Evolutionary conservation across 176 grass and related monocot species (phyloP), one percentile per base, ranked within the genome.

Genomic region (Secale cereale): DNA sequence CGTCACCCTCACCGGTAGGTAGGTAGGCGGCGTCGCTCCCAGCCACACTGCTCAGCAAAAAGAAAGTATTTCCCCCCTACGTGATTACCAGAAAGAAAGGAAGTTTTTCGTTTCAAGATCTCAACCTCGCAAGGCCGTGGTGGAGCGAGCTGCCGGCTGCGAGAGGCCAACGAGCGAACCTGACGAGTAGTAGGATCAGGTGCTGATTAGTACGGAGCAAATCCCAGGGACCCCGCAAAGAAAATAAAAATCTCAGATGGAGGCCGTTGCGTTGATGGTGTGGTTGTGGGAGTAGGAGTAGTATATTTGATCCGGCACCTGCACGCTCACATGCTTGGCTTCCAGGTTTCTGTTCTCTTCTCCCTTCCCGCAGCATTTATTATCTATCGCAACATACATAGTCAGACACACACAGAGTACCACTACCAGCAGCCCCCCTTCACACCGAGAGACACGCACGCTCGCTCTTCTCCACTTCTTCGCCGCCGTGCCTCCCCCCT

Each of bases 291-390:
- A 0, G 65, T 36, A 11, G 60, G 5, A 31, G 36, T 14, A 12
- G 10, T 9, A 23, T 35, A 52, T 81, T 81, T 70, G 50, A 70
- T 56, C 22, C 64, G 29, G 73, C 73, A 12, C 27, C 73, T 76
- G 45, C 73, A 69, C 64, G 39, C 39, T 48, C 78, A 65, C 78
- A 66, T 81, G 79, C 79, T 15, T 33, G 16, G 13, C 66, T 6
- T 19, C 25, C 22, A 4, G 19, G 25, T 74, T 10, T 67, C 66
- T 74, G 57, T 78, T 84, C 26, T 59, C 13, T 29, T 40, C 81
- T n/a, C 41, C n/a, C 57, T 23, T 30, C 2, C 25, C 6, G 59
- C 77, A 8, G 33, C 87, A 89, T 80, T 88, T 74, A 74, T 84
- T 84, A 65, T 65, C 36, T 84, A 56, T 73, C 74, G 31, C 40